A percentile compares a stretch with the other conserved stretches of the same genome.
Conservation (phyloP, 2,329 filamentous ascomycete genomes). For the Hymenoscyphus fraxineus region DNA sequence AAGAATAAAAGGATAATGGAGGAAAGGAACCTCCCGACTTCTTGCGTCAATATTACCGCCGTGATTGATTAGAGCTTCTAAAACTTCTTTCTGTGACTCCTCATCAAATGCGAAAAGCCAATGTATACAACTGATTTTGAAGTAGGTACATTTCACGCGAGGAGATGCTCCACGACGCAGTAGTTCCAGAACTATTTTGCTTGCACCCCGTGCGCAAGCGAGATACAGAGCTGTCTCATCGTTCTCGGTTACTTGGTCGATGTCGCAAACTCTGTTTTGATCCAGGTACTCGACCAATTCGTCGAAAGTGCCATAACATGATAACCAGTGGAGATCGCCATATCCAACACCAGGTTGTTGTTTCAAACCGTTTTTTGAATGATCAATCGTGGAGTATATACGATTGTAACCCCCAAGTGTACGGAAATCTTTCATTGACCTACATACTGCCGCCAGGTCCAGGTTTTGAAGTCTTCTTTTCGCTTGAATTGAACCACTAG, state of each 20-base stretch:
- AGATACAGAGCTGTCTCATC: not conserved
- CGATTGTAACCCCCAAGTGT: not conserved
- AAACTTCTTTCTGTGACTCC: not conserved
- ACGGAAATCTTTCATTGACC: not conserved
- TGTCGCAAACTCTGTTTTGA: not conserved
- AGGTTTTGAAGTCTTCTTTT: not conserved
- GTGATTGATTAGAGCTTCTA: not conserved
- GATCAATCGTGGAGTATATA: not conserved
- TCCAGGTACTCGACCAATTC: not conserved
- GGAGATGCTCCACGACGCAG: not conserved
- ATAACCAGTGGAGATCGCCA: not conserved
- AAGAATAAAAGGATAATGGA: constrained; percentile 1
- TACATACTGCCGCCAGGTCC: not conserved
- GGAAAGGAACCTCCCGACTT: not conserved
- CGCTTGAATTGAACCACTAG: not conserved
- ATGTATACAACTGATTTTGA: not conserved
- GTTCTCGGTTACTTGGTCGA: not conserved
- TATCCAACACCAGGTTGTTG: not conserved
- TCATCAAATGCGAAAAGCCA: constrained; percentile 2
- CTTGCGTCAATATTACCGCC: not conserved
- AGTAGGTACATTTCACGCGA: not conserved
- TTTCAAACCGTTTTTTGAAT: not conserved
- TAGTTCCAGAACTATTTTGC: not conserved
- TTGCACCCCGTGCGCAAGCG: not conserved
- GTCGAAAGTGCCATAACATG: not conserved